These are phyloP conservation scores for Artemisia annua DNA, from an alignment of 129 eudicot species.

Conservation along the genomic window DNA sequence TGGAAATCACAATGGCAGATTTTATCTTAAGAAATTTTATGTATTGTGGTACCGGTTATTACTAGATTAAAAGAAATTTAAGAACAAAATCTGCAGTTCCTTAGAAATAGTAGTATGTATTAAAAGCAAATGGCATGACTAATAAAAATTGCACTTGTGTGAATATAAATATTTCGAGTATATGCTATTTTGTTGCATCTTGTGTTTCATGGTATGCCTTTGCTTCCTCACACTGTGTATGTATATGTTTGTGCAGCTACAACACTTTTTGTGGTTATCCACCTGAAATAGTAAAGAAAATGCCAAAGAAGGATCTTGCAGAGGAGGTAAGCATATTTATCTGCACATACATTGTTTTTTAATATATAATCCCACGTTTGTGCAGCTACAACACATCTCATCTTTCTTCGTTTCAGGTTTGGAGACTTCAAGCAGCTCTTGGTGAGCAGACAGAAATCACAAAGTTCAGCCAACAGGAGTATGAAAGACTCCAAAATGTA, in stretches of 20 bases:
- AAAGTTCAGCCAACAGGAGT: conserved; percentile 91
- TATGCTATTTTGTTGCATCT: neutral
- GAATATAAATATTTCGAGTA: neutral
- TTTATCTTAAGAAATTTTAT: no score
- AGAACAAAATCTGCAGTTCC: no score
- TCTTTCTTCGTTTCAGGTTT: conserved; percentile 50
- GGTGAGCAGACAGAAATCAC: conserved; percentile 98
- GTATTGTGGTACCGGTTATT: no score
- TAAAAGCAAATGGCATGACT: neutral
- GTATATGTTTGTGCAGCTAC: conserved; percentile 47
- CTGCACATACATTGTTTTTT: neutral
- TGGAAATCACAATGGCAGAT: no score
- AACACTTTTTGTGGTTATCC: conserved; percentile 94
- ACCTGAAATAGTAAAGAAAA: conserved; percentile 94
- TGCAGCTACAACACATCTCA: neutral
- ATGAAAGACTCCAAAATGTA: conserved; percentile 94
- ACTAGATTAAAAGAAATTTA: no score
- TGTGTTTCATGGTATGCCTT: neutral
- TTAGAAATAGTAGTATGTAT: neutral
- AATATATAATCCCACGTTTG: neutral
- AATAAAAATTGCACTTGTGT: neutral
- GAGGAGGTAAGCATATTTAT: conserved; percentile 66
- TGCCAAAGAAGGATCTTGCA: conserved; percentile 99
- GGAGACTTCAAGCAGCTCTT: conserved; percentile 99
- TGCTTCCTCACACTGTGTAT: conserved; percentile 2